Conservation (phyloP, 495 filamentous ascomycete genomes). For the Penicillium arizonense region DNA sequence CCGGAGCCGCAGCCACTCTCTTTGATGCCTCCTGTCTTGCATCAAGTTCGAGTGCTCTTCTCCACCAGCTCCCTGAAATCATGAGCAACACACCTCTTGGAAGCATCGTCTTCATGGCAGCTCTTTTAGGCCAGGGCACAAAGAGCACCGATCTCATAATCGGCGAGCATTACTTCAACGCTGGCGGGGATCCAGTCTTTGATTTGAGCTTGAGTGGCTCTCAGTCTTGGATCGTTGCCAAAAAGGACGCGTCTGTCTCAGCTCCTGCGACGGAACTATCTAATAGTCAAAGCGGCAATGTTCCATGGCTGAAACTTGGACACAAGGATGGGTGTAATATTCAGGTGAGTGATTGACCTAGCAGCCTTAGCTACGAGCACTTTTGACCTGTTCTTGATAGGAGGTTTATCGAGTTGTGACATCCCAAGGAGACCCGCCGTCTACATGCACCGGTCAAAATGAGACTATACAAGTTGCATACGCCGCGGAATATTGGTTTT, state of each 20-base stretch:
- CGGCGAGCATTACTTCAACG: slow-evolving; percentile 68
- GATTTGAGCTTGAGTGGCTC: slow-evolving; percentile 48
- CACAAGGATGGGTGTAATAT: slow-evolving; percentile 44
- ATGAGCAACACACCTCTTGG: slow-evolving; percentile 40
- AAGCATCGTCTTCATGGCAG: slow-evolving; percentile 28
- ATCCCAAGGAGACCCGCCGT: slow-evolving; percentile 55
- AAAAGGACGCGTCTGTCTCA: slow-evolving; percentile 43
- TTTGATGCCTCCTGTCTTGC: slow-evolving; percentile 58
- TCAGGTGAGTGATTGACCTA: slow-evolving; percentile 26
- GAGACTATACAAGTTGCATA: slow-evolving; percentile 56
- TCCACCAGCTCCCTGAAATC: slow-evolving; percentile 35
- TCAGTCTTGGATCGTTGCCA: slow-evolving; percentile 32
- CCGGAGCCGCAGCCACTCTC: slow-evolving; percentile 66
- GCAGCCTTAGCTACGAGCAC: background rate
- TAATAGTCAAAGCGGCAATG: slow-evolving; percentile 43
- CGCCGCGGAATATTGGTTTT: slow-evolving; percentile 72
- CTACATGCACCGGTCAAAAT: slow-evolving; percentile 41
- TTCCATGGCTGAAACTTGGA: slow-evolving; percentile 62
- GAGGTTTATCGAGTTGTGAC: slow-evolving; percentile 68
- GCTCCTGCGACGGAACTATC: slow-evolving; percentile 39
- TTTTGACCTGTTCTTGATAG: slow-evolving; percentile 24
- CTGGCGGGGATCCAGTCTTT: slow-evolving; percentile 52
- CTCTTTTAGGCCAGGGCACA: slow-evolving; percentile 17
- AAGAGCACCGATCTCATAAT: slow-evolving; percentile 39
- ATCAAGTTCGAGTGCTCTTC: slow-evolving; percentile 19